These are phyloP conservation scores for Clathrus columnatus DNA, from an alignment of 768 basidiomycete genomes.

Conservation along the genomic window DNA sequence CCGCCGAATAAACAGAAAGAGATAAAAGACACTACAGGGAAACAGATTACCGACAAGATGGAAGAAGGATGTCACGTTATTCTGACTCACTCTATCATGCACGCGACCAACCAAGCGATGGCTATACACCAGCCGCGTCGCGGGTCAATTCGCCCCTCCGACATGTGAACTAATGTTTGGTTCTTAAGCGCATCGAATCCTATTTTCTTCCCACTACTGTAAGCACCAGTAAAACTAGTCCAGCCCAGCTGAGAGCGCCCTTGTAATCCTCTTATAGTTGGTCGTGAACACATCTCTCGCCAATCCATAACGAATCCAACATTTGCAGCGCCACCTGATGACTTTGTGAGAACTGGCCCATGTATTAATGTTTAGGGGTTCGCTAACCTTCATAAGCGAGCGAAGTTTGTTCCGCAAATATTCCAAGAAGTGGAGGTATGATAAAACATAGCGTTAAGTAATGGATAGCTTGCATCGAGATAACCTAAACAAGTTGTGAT, in stretches of 20 bases:
- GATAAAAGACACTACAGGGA: conserved; percentile 60
- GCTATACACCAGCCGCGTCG: conserved; percentile 88
- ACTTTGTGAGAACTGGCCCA: neutral
- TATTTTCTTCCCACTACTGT: conserved; percentile 74
- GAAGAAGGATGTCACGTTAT: neutral
- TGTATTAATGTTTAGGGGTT: neutral
- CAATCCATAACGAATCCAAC: conserved; percentile 93
- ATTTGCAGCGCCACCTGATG: conserved; percentile 8
- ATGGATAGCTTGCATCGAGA: conserved; percentile 88
- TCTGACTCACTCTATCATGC: conserved; percentile 69
- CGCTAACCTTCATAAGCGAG: conserved; percentile 54
- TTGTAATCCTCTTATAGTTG: conserved; percentile 60
- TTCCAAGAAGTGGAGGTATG: conserved; percentile 65
- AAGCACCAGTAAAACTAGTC: conserved; percentile 61
- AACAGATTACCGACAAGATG: conserved; percentile 7
- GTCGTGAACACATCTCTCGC: conserved; percentile 86
- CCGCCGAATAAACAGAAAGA: conserved; percentile 80
- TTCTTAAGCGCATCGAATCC: conserved; percentile 45
- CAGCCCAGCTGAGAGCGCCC: conserved; percentile 49
- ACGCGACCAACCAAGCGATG: conserved; percentile 76
- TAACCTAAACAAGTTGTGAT: conserved; percentile 48
- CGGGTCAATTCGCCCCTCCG: conserved; percentile 68
- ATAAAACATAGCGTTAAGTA: conserved; percentile 83
- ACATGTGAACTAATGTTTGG: conserved; percentile 32
- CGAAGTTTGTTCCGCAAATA: conserved; percentile 67